Evolutionary conservation across 495 filamentous ascomycete genomes (phyloP), one percentile per base, ranked within the genome.

Genomic region (Trichoderma erinaceum): DNA sequence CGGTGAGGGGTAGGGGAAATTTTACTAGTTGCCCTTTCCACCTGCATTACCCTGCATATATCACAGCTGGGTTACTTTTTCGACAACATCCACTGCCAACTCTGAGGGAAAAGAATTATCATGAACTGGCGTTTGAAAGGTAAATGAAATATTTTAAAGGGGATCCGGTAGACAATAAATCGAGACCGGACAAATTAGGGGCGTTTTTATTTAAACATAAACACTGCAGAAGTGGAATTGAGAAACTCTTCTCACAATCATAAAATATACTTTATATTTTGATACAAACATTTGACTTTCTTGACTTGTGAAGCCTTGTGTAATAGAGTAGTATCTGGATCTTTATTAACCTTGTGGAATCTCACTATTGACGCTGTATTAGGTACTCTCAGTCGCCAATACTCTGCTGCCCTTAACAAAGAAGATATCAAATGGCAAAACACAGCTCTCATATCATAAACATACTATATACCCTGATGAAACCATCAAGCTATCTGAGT

Each of bases 171-270:
- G 18, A 52, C 21, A 16, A n/a, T 15, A 44, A 29, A 29, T 29
- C 29, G 44, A 52, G 48, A 16, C 48, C n/a, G 48, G 48, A 23
- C n/a, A 52, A n/a, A 23, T 21, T 21, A 29, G n/a, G 48, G 48
- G 48, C 48, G 48, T 52, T 52, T 52, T n/a, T 23, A 52, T 23
- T 52, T 52, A 52, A n/a, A 23, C 48, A 52, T n/a, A 52, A 3
- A 18, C 43, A 18, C 12, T 46, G 43, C 18, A 46, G 43, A 46
- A 18, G 43, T 46, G 43, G 43, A 46, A 46, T 18, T 4, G 35
- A 38, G 35, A 46, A 13, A 46, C 43, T 16, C 43, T 16, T 16
- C 43, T 16, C 43, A 16, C 41, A 46, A 46, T 46, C 13, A 46
- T 46, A 18, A 18, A 46, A 46, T 46, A 46, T 46, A 46, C 32